phyloP scores from a whole-genome alignment of 108 stramenopile species.

The Parietichytrium sp. region DNA sequence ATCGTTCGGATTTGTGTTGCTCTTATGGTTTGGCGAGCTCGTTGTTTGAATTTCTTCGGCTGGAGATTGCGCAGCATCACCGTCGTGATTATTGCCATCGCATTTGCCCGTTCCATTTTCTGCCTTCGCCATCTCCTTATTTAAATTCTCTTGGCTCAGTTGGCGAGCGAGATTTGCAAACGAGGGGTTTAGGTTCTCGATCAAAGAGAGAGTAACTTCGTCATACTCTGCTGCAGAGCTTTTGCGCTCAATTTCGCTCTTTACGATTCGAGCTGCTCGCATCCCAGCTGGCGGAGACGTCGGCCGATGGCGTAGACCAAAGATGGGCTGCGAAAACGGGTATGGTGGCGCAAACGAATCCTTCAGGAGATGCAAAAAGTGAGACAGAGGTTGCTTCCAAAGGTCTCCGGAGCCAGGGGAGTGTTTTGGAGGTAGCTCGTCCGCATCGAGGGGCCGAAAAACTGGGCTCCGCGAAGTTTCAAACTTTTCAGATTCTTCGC shows the following conservation, averaged over 20 bases:
- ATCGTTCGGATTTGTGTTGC: too few relatives aligned
- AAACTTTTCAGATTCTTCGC: background rate
- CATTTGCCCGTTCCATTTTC: too few relatives aligned
- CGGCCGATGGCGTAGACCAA: background rate
- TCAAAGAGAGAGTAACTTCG: too few relatives aligned
- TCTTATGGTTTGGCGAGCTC: too few relatives aligned
- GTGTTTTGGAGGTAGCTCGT: background rate
- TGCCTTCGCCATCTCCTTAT: too few relatives aligned
- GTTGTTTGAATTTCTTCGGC: too few relatives aligned
- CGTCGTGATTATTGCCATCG: too few relatives aligned
- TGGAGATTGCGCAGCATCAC: too few relatives aligned
- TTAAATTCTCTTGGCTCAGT: too few relatives aligned
- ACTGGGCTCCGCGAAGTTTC: background rate
- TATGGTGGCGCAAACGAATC: background rate
- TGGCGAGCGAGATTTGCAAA: too few relatives aligned
- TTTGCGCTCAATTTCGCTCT: background rate
- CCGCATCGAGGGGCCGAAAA: background rate
- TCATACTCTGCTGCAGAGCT: too few relatives aligned
- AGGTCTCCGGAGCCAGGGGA: background rate
- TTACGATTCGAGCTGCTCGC: background rate
- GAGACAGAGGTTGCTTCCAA: background rate
- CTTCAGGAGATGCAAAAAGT: background rate
- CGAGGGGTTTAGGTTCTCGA: too few relatives aligned
- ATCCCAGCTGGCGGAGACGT: background rate
- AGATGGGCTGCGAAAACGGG: background rate